phyloP scores from a whole-genome alignment of 2,329 filamentous ascomycete species.

The Arthrobotrys sinensis region DNA sequence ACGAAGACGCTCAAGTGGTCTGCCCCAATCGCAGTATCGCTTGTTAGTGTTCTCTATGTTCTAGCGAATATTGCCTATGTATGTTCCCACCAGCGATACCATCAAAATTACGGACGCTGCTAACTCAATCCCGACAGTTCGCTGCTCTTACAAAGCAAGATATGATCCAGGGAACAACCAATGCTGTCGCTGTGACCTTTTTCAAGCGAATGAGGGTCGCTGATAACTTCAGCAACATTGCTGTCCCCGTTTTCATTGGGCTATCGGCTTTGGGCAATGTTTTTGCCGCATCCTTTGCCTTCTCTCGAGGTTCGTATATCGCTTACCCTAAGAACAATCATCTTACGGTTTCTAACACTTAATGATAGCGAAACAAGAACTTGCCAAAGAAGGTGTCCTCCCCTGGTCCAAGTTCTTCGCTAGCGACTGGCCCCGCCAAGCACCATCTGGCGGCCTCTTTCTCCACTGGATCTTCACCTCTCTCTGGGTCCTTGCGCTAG shows the following conservation, averaged over 20 bases:
- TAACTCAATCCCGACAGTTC: conserved; percentile 67
- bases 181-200: conserved; percentile 72
- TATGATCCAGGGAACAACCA: conserved; percentile 73
- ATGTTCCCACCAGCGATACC: neutral
- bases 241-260: conserved; percentile 74
- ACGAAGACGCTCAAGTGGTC: conserved; percentile 73
- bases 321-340: neutral
- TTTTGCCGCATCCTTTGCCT: conserved; percentile 74
- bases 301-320: conserved; percentile 68
- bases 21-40: conserved; percentile 74
- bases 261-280: conserved; percentile 76
- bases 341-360: neutral
- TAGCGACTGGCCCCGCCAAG: conserved; percentile 77
- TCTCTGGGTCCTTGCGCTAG: conserved; percentile 77
- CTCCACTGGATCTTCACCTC: conserved; percentile 78
- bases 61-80: conserved; percentile 76
- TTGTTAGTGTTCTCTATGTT: conserved; percentile 75
- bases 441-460: conserved; percentile 75
- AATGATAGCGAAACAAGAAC: conserved; percentile 68
- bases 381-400: conserved; percentile 79
- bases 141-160: conserved; percentile 75
- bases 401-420: conserved; percentile 79
- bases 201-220: conserved; percentile 75
- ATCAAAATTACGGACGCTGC: neutral
- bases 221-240: conserved; percentile 69